A percentile compares a stretch with the other conserved stretches of the same genome.
Conservation (phyloP, 768 basidiomycete species). For the Tylopilus plumbeoviolaceoides region DNA sequence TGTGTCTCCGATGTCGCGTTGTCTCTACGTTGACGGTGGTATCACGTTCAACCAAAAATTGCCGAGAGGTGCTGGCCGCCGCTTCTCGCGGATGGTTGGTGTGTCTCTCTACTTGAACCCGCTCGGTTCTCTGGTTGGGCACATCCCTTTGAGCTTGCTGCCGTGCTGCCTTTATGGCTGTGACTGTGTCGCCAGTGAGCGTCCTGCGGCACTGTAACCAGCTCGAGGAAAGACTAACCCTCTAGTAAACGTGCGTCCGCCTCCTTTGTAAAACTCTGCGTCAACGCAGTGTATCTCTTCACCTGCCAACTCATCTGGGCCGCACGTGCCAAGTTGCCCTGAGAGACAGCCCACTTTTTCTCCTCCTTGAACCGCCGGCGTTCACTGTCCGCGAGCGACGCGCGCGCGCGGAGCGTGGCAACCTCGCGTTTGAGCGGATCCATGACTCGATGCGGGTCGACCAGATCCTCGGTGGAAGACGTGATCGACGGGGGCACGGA, state of each 20-base stretch:
- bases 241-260: constrained; percentile 66
- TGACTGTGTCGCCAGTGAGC: constrained; percentile 20
- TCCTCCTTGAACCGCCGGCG: constrained; percentile 81
- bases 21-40: constrained; percentile 28
- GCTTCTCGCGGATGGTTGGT: constrained; percentile 29
- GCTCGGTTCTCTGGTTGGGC: constrained; percentile 24
- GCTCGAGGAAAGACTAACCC: constrained; percentile 37
- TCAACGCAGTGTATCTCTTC: constrained; percentile 72
- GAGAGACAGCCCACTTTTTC: constrained; percentile 79
- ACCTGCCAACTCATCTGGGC: constrained; percentile 82
- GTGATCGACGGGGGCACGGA: constrained; percentile 50
- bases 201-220: background rate
- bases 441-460: constrained; percentile 56
- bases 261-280: constrained; percentile 76
- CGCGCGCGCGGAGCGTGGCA: constrained; percentile 69
- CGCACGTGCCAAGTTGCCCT: constrained; percentile 72
- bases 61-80: constrained; percentile 15
- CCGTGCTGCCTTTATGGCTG: constrained; percentile 23
- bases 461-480: constrained; percentile 64
- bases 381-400: constrained; percentile 79
- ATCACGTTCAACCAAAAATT: constrained; percentile 29
- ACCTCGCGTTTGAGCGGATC: constrained; percentile 70
- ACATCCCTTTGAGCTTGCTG: constrained; percentile 11
- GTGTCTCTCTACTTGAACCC: constrained; percentile 19
- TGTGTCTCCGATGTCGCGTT: constrained; percentile 28